These are phyloP conservation scores for Fusarium sarcochroum DNA, from an alignment of 2,329 filamentous ascomycete species.

Conservation along the genomic window DNA sequence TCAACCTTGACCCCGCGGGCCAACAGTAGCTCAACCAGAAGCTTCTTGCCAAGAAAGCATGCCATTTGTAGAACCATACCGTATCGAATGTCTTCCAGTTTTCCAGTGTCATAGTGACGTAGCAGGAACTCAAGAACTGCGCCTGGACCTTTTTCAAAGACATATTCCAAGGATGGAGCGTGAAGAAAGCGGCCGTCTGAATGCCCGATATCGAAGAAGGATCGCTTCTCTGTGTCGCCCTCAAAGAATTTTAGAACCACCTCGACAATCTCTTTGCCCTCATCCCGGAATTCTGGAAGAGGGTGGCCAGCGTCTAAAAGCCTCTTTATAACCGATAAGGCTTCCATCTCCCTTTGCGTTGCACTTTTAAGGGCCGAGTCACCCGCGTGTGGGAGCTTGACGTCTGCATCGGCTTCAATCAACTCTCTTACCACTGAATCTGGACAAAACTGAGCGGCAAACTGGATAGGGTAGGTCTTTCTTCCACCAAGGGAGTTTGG, in stretches of 20 bases:
- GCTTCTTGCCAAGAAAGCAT: not conserved
- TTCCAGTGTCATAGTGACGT: not conserved
- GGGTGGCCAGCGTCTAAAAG: conserved; percentile 7
- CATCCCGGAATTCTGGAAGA: not conserved
- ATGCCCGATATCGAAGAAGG: not conserved
- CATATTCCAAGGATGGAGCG: conserved; percentile 4
- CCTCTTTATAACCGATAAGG: not conserved
- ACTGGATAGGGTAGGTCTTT: conserved; percentile 1
- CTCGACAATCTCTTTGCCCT: not conserved
- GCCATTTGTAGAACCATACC: conserved; percentile 18
- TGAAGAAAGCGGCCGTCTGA: not conserved
- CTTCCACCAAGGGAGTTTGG: conserved; percentile 9
- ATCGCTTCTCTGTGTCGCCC: not conserved
- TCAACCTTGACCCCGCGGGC: conserved; percentile 15
- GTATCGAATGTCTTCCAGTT: conserved; percentile 1
- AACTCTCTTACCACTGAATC: not conserved
- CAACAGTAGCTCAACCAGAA: conserved; percentile 11
- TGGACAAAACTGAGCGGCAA: not conserved
- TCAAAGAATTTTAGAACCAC: not conserved
- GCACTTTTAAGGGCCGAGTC: not conserved
- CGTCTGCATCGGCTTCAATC: conserved; percentile 19
- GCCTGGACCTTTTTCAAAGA: conserved; percentile 18
- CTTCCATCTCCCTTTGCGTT: conserved; percentile 1
- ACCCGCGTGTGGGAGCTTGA: not conserved
- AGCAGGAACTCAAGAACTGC: not conserved